Percentiles rank a stretch among this genome's conserved stretches.
Evolutionary conservation across 768 basidiomycete species (phyloP).

Genomic region (Amanita pallidorosea): DNA sequence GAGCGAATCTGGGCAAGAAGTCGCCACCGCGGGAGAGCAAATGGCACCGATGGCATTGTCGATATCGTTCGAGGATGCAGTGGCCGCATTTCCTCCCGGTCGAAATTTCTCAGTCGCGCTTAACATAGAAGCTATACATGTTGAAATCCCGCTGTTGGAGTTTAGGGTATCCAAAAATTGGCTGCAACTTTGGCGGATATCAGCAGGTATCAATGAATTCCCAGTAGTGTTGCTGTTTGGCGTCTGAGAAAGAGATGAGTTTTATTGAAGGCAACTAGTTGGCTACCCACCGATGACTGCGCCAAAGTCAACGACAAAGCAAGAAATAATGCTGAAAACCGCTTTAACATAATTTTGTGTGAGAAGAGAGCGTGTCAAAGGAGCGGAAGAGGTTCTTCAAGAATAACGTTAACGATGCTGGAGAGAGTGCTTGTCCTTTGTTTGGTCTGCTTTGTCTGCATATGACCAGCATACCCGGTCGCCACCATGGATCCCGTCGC

Average conservation of each 20-base stretch:
- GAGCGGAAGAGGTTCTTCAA: conserved; percentile 37
- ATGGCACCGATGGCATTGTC: conserved; percentile 39
- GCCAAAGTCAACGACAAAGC: conserved; percentile 42
- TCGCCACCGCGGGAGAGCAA: conserved; percentile 37
- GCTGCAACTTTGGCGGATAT: conserved; percentile 43
- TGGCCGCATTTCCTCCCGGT: conserved; percentile 32
- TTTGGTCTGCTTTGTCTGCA: background rate
- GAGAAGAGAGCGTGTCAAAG: conserved; percentile 18
- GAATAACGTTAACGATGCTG: background rate
- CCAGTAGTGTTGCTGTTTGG: conserved; percentile 16
- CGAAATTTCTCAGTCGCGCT: conserved; percentile 45
- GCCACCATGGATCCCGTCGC: conserved; percentile 11
- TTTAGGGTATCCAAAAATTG: conserved; percentile 57
- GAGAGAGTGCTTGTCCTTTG: background rate
- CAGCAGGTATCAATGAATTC: conserved; percentile 56
- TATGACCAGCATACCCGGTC: too few species aligned
- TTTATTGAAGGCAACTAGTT: background rate
- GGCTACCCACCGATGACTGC: conserved; percentile 30
- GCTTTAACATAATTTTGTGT: conserved; percentile 33
- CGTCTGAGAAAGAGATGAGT: background rate
- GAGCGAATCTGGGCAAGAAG: conserved; percentile 42
- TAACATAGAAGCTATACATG: conserved; percentile 57
- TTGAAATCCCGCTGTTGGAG: conserved; percentile 37
- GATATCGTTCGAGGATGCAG: conserved; percentile 33
- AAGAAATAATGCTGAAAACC: conserved; percentile 40